phyloP scores from a whole-genome alignment of 2,329 filamentous ascomycete species.

The Hypocreales sp. region DNA sequence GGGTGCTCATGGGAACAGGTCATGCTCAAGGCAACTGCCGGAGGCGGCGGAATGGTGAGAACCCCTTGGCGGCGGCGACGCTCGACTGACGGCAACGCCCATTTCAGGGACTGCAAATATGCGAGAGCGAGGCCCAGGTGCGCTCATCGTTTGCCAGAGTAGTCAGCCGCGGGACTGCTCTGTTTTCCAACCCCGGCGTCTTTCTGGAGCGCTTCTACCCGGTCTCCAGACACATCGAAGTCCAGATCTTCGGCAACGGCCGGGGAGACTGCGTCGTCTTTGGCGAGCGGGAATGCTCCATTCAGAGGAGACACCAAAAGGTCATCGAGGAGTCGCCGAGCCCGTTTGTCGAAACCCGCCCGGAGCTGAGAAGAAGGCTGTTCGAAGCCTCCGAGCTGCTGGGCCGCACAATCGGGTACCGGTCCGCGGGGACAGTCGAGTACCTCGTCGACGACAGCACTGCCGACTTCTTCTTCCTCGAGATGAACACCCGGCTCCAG shows the following conservation, averaged over 20 bases:
- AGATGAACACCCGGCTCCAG: slow-evolving; percentile 47
- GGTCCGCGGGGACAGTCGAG: slow-evolving; percentile 24
- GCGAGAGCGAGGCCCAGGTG: slow-evolving; percentile 32
- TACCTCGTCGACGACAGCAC: slow-evolving; percentile 49
- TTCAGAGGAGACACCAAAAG: slow-evolving; percentile 55
- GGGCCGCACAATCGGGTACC: slow-evolving; percentile 12
- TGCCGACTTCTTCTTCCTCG: slow-evolving; percentile 41
- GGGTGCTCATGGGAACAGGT: too few species aligned
- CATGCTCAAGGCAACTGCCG: slow-evolving; percentile 44
- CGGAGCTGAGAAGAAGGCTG: slow-evolving; percentile 14
- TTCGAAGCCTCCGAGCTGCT: slow-evolving; percentile 4
- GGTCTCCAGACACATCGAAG: slow-evolving; percentile 48
- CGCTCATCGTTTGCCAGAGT: slow-evolving; percentile 36
- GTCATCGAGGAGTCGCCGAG: slow-evolving; percentile 56
- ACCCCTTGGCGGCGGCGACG: too few species aligned
- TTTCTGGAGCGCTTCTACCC: slow-evolving; percentile 50
- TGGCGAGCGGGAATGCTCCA: slow-evolving; percentile 51
- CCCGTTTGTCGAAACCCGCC: slow-evolving; percentile 32
- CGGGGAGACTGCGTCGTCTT: slow-evolving; percentile 35
- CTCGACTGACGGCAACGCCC: too few species aligned
- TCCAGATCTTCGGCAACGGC: slow-evolving; percentile 49
- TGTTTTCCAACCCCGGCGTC: slow-evolving; percentile 46
- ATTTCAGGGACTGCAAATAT: slow-evolving; percentile 38
- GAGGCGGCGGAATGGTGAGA: slow-evolving; percentile 42
- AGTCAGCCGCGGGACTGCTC: slow-evolving; percentile 34